Percentiles rank a stretch among this genome's conserved stretches.
Evolutionary conservation across 1,139 yeast genomes (phyloP).

Genomic region (Magnusiomyces sp.): DNA sequence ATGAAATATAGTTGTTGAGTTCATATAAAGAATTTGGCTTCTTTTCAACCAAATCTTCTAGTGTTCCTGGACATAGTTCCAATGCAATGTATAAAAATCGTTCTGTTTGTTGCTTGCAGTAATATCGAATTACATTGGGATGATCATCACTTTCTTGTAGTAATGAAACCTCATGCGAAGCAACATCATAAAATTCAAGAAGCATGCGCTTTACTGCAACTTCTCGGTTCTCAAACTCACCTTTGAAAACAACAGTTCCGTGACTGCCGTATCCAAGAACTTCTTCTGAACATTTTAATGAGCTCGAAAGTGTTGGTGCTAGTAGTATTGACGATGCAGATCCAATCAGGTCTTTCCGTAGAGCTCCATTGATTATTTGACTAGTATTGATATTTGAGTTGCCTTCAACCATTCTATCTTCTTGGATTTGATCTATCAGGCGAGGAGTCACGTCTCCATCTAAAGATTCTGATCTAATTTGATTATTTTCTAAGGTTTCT

Average conservation of each 20-base stretch:
- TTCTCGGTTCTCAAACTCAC: slow-evolving; percentile 82
- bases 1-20: slow-evolving; percentile 23
- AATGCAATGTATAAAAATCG: slow-evolving; percentile 86
- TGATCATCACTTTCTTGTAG: slow-evolving; percentile 94
- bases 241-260: slow-evolving; percentile 90
- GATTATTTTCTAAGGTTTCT: too few relatives aligned
- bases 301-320: slow-evolving; percentile 31
- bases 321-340: too few relatives aligned
- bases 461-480: too few relatives aligned
- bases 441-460: too few relatives aligned
- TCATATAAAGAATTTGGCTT: slow-evolving; percentile 19
- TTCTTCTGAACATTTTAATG: slow-evolving; percentile 57
- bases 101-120: slow-evolving; percentile 82
- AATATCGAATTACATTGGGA: slow-evolving; percentile 88
- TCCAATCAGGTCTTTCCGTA: too few relatives aligned
- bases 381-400: too few relatives aligned
- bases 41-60: slow-evolving; percentile 63
- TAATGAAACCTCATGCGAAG: slow-evolving; percentile 84
- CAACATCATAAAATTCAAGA: slow-evolving; percentile 86
- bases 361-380: too few relatives aligned
- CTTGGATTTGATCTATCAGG: too few relatives aligned
- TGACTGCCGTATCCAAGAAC: slow-evolving; percentile 92
- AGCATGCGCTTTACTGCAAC: slow-evolving; percentile 95
- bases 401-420: too few relatives aligned
- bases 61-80: slow-evolving; percentile 81